Base-by-base conservation (phyloP, 2,329 filamentous ascomycete species). In the Madurella mycetomatis region DNA sequence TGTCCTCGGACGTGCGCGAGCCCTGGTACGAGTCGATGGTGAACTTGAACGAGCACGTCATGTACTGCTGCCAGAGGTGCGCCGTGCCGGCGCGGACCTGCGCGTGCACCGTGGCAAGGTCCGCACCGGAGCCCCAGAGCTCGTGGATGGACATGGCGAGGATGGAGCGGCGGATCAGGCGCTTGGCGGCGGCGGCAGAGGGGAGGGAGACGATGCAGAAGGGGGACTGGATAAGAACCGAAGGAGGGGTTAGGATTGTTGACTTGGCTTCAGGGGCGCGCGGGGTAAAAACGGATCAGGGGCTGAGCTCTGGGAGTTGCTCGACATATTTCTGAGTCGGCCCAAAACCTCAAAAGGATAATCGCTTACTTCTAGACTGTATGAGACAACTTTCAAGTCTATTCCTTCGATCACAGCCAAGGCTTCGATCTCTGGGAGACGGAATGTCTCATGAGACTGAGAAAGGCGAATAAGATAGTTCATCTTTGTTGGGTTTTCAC, bases 381-480 rank as follows among this genome's bases (percentile, higher is more conserved):
- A 96, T 8, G 77, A 81, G n/a, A 92, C 63, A 56, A 96, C 79
- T 61, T 88, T 79, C 49, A 96, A 67, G 19, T 86, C 72, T 37
- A 94, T 75, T 9, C 78, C 78, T 53, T 85, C 81, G 5, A 92
- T 69, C 9, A 83, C 74, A 4, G 90, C 91, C 17, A 99, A 76
- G 19, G 94, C 85, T 65, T 92, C 76, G 13, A 96, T 81, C 71
- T 99, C 94, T 2, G 92, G 83, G 53, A 84, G 77, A 40, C 92
- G 87, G 69, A 99, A 99, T n/a, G 83, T 87, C 74, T 96, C 90
- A 70, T 97, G 92, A 55, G 82, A 78, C 71, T 97, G 94, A 43
- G 86, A 87, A 68, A 97, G 91, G 64, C 92, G 88, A 60, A 99
- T 85, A 56, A 99, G 80, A 67, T 89, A 97, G 58, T 95, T 83